Evolutionary conservation across 805 yeast genomes (phyloP).

Genomic region (Candida berthetii): DNA sequence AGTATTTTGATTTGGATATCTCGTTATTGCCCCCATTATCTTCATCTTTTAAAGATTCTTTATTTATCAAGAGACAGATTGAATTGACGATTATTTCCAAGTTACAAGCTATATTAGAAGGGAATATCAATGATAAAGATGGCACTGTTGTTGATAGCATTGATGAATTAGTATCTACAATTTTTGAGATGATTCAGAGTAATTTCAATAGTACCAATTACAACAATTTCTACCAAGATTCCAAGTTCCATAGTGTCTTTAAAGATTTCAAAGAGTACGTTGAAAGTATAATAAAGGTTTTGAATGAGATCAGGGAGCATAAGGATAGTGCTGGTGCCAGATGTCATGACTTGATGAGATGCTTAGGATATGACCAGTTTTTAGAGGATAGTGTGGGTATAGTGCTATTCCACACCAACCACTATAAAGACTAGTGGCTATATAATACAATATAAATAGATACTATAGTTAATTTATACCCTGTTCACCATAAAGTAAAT

Average conservation of each 20-base stretch:
- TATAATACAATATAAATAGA: too few species aligned
- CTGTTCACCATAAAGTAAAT: too few species aligned
- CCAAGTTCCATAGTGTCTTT: neutral
- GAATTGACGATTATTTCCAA: conserved; percentile 24
- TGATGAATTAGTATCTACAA: neutral
- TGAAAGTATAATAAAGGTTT: neutral
- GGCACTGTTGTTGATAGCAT: neutral
- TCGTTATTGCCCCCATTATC: conserved; percentile 27
- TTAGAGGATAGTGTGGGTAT: too few species aligned
- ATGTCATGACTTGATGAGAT: neutral
- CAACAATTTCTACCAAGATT: neutral
- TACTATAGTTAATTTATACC: too few species aligned
- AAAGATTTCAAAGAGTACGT: conserved; percentile 1
- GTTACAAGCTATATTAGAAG: too few species aligned
- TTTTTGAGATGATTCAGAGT: neutral
- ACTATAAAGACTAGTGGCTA: too few species aligned
- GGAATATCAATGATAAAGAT: too few species aligned
- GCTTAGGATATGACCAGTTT: neutral
- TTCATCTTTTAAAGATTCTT: conserved; percentile 26
- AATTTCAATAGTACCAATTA: neutral
- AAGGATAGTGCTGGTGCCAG: neutral
- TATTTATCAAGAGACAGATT: conserved; percentile 27
- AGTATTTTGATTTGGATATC: conserved; percentile 11
- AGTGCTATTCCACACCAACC: too few species aligned
- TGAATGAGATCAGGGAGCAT: neutral